These are phyloP conservation scores for Entomortierella beljakovae DNA, from an alignment of 192 early-diverging fungal genomes.

Conservation along the genomic window DNA sequence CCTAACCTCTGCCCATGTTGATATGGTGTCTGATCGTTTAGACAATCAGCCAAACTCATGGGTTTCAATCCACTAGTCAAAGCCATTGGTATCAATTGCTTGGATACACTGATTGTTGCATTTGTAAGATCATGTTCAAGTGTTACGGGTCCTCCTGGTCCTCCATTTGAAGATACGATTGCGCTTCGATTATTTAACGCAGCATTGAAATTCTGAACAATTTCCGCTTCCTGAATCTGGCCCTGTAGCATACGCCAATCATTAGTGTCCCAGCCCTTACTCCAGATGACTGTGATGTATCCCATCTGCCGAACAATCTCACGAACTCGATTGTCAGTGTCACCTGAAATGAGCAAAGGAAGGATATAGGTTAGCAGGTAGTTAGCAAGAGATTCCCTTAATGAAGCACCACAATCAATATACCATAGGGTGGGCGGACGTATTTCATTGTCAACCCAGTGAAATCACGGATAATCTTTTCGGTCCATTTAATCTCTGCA, in stretches of 20 bases:
- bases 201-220: constrained; percentile 19
- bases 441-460: constrained; percentile 64
- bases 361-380: not conserved
- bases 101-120: constrained; percentile 54
- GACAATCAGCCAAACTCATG: constrained; percentile 28
- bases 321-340: constrained; percentile 66
- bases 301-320: constrained; percentile 65
- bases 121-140: constrained; percentile 63
- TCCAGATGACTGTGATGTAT: constrained; percentile 50
- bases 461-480: constrained; percentile 61
- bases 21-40: constrained; percentile 24
- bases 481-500: constrained; percentile 68
- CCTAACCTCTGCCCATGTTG: constrained; percentile 37
- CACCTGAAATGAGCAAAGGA: constrained; percentile 35
- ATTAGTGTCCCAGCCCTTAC: constrained; percentile 40
- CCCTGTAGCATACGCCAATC: constrained; percentile 64
- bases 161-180: constrained; percentile 20
- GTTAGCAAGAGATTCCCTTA: not conserved
- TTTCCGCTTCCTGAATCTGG: constrained; percentile 20
- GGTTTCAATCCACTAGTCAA: constrained; percentile 16
- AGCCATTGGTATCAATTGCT: constrained; percentile 54
- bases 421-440: constrained; percentile 69
- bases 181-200: constrained; percentile 25
- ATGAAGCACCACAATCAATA: too few species aligned
- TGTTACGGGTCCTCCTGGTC: constrained; percentile 53